Conservation (phyloP, 2,329 filamentous ascomycete genomes). For the Pseudogymnoascus sp. region DNA sequence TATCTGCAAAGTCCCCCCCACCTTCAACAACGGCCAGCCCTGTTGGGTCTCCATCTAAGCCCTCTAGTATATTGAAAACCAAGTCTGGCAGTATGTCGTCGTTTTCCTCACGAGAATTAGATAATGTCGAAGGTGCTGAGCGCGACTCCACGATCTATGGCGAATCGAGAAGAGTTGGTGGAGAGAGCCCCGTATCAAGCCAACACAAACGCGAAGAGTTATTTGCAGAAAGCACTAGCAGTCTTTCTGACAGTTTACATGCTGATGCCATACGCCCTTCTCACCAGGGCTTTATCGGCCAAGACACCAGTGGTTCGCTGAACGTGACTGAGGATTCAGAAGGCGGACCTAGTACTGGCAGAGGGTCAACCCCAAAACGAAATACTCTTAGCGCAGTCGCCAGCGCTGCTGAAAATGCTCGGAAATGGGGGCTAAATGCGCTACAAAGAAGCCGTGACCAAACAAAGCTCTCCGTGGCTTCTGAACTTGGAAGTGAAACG, state of each 20-base stretch:
- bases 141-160: not conserved
- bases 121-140: not conserved
- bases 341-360: constrained; percentile 26
- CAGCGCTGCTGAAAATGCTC: constrained; percentile 47
- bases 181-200: not conserved
- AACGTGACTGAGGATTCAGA: not conserved
- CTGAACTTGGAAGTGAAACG: constrained; percentile 12
- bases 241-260: not conserved
- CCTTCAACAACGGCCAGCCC: constrained; percentile 42
- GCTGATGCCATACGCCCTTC: not conserved
- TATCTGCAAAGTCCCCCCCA: constrained; percentile 54
- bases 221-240: not conserved
- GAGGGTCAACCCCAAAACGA: constrained; percentile 38
- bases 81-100: constrained; percentile 42
- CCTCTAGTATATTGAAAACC: not conserved
- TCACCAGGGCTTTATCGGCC: not conserved
- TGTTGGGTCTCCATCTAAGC: constrained; percentile 32
- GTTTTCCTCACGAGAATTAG: constrained; percentile 38
- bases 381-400: constrained; percentile 46
- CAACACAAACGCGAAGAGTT: not conserved
- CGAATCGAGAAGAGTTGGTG: not conserved
- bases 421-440: constrained; percentile 52
- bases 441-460: constrained; percentile 40
- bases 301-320: not conserved
- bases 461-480: constrained; percentile 27